Percentiles rank a stretch among this genome's conserved stretches.
These are phyloP conservation scores for Funneliformis mosseae DNA, from an alignment of 192 early-diverging fungal species.

Conservation along the genomic window DNA sequence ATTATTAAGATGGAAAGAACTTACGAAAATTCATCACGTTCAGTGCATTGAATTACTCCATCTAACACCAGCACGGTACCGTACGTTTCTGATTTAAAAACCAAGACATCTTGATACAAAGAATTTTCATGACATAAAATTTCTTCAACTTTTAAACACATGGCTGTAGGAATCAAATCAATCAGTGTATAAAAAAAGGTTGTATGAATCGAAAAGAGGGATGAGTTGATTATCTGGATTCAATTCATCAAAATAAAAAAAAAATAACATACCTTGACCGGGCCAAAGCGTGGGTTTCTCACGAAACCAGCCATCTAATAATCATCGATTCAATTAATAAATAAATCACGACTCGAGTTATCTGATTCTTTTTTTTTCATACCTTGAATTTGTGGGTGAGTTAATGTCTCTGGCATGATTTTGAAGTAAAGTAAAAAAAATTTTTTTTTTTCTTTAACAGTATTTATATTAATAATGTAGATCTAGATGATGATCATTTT, in stretches of 20 bases:
- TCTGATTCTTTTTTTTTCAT: background rate
- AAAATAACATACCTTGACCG: conserved; percentile 75
- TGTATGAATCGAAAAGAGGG: background rate
- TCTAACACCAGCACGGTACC: conserved; percentile 98
- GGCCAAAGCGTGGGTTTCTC: conserved; percentile 96
- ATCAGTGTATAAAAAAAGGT: background rate
- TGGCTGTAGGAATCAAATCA: conserved; percentile 57
- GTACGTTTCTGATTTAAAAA: conserved; percentile 94
- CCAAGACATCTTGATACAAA: conserved; percentile 94
- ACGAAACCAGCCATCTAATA: conserved; percentile 91
- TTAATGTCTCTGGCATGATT: background rate
- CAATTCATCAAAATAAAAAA: background rate
- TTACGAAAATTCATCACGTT: conserved; percentile 97
- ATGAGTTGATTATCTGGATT: background rate
- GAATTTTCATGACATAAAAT: conserved; percentile 95
- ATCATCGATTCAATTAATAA: background rate
- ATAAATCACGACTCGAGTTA: background rate
- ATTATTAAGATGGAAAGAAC: conserved; percentile 34
- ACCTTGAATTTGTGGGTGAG: conserved; percentile 22
- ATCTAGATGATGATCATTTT: background rate
- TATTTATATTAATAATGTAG: background rate
- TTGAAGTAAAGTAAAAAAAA: background rate
- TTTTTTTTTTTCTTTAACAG: background rate
- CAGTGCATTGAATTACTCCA: conserved; percentile 97
- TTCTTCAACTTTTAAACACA: conserved; percentile 93